phyloP scores from a whole-genome alignment of 2,329 filamentous ascomycete species.

The Tolypocladium cylindrosporum region DNA sequence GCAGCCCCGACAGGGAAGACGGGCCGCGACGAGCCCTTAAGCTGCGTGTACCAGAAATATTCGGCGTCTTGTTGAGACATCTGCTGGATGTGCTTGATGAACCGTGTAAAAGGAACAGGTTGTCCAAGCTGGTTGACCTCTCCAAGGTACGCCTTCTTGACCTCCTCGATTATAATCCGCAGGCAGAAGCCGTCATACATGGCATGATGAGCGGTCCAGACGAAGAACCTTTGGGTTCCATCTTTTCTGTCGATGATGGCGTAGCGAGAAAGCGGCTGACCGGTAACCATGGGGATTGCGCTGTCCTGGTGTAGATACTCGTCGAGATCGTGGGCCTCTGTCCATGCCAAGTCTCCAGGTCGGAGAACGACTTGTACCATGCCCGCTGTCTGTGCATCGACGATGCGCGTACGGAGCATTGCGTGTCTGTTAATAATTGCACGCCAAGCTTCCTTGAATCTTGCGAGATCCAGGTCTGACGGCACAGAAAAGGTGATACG shows the following conservation, averaged over 20 bases:
- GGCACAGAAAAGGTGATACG: slow-evolving; percentile 1
- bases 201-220: slow-evolving; percentile 26
- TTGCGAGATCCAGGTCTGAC: not conserved
- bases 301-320: not conserved
- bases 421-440: not conserved
- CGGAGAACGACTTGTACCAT: not conserved
- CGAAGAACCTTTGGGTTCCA: slow-evolving; percentile 4
- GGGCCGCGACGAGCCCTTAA: not conserved
- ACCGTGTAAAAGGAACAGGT: not conserved
- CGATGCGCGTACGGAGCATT: not conserved
- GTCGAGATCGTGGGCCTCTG: not conserved
- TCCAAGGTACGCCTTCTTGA: not conserved
- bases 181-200: slow-evolving; percentile 35
- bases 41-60: not conserved
- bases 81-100: not conserved
- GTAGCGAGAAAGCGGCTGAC: not conserved
- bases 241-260: not conserved
- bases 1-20: not conserved
- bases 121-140: not conserved
- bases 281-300: not conserved
- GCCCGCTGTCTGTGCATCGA: not conserved
- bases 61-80: not conserved
- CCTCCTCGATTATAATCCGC: slow-evolving; percentile 15
- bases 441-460: not conserved
- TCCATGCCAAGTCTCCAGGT: not conserved